Percentiles rank a stretch among this genome's conserved stretches.
Conservation (phyloP, 1,284 basidiomycete species). For the Apiotrichum laibachii region DNA sequence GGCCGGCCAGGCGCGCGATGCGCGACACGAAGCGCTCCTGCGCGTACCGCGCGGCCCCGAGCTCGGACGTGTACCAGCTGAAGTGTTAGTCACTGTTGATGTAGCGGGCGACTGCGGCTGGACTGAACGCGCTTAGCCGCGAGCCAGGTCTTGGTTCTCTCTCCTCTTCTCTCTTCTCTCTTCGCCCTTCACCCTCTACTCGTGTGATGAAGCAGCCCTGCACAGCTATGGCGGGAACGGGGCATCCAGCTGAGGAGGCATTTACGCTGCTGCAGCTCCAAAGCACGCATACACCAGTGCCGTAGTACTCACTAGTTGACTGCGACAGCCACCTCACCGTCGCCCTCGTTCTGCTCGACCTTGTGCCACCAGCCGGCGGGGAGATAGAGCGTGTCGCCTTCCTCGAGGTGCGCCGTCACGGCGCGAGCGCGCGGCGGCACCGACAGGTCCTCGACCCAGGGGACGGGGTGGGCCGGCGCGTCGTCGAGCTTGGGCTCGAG, state of each 20-base stretch:
- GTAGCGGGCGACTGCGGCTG: neutral
- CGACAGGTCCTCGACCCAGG: conserved; percentile 66
- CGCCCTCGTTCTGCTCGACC: conserved; percentile 62
- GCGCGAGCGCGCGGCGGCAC: conserved; percentile 60
- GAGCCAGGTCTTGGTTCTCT: too few relatives aligned
- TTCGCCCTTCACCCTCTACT: too few relatives aligned
- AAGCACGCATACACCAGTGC: too few relatives aligned
- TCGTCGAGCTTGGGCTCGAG: conserved; percentile 30
- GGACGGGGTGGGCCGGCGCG: conserved; percentile 54
- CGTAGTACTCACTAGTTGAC: conserved; percentile 77
- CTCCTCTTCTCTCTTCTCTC: too few relatives aligned
- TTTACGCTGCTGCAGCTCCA: too few relatives aligned
- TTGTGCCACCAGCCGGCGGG: conserved; percentile 90
- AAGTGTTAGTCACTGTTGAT: conserved; percentile 1
- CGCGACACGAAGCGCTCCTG: conserved; percentile 35
- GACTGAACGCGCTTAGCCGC: too few relatives aligned
- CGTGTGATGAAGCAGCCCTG: neutral
- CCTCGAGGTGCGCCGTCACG: conserved; percentile 62
- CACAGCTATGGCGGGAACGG: neutral
- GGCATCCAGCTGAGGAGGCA: too few relatives aligned
- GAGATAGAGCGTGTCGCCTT: conserved; percentile 80
- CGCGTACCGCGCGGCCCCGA: conserved; percentile 35
- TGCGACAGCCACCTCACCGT: conserved; percentile 59
- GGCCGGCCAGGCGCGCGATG: conserved; percentile 34
- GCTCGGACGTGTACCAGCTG: conserved; percentile 42